phyloP scores from a whole-genome alignment of 768 basidiomycete species.

The Phanerochaete carnosa region DNA sequence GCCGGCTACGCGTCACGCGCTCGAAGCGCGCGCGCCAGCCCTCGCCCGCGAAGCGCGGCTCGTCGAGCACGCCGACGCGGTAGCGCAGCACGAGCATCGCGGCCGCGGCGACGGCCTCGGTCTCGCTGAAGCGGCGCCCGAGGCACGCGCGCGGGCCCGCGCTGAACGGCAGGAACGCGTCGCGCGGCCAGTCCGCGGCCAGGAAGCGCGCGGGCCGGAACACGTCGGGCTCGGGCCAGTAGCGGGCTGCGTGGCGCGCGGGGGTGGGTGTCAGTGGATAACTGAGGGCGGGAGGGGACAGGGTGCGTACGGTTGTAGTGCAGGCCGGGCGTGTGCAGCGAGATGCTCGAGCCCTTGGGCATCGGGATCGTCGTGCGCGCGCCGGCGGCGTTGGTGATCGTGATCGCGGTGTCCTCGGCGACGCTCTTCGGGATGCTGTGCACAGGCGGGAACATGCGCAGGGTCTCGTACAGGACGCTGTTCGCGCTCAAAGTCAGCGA shows the following conservation, averaged over 20 bases:
- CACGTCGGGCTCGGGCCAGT: constrained; percentile 35
- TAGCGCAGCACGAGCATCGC: constrained; percentile 46
- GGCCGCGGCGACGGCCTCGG: constrained; percentile 46
- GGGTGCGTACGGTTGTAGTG: constrained; percentile 31
- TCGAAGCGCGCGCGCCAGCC: constrained; percentile 41
- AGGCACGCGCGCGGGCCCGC: constrained; percentile 41
- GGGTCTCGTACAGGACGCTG: constrained; percentile 32
- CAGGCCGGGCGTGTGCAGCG: constrained; percentile 26
- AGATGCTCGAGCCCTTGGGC: constrained; percentile 25
- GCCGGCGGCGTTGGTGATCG: constrained; percentile 23
- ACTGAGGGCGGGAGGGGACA: neutral
- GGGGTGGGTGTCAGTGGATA: neutral
- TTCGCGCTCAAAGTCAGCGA: neutral
- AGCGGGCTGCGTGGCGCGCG: constrained; percentile 24
- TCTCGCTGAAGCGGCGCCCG: constrained; percentile 37
- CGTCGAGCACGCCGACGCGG: constrained; percentile 33
- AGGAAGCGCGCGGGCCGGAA: constrained; percentile 46
- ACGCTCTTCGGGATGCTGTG: constrained; percentile 23
- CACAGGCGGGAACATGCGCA: constrained; percentile 31
- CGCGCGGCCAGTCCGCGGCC: constrained; percentile 44
- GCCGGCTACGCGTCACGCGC: constrained; percentile 15
- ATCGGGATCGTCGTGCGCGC: constrained; percentile 22
- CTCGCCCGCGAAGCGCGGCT: constrained; percentile 36
- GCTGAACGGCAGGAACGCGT: constrained; percentile 55
- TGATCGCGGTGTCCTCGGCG: constrained; percentile 26